Evolutionary conservation across 305 asterid genomes (phyloP), one percentile per base, ranked within the genome.

Genomic region (Ajuga reptans): DNA sequence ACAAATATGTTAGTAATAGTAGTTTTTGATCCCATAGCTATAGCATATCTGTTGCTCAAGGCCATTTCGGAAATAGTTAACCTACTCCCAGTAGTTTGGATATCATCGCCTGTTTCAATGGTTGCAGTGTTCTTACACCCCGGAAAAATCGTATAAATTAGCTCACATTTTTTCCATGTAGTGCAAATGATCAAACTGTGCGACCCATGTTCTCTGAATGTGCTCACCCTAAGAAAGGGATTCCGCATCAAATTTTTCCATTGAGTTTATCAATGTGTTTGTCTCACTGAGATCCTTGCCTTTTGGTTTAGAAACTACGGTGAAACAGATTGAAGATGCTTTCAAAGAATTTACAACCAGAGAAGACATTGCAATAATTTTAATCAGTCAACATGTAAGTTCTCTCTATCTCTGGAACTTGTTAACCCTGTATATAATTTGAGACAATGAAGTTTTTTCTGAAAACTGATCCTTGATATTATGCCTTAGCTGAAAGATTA

Each of bases 381-480:
- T 93, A 33, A 88, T 93, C 81, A 93, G 98, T 77, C 97, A 92
- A 89, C 88, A 75, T 62, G 97, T 90, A 82, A 87, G 95, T 72
- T 76, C 43, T 21, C 61, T 66, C 36, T 6, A 46, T 51, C 39
- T 62, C 43, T 56, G 27, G 36, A 50, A 15, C 42, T 61, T 52
- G 27, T 49, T 27, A 39, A 31, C 66, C 67, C 27, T 45, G 14
- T 33, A 9, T 52, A 21, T 24, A 6, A 66, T 50, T 9, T 11
- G 37, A 9, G 34, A 57, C 9, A 56, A 33, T 37, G 47, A 10
- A 9, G 47, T 39, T 6, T 39, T 6, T 12, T 34, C 9, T 6
- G 7, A 11, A 49, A 47, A 15, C 14, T 18, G 4, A 46, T 65
- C 27, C 14, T 45, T 12, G 14, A 16, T 11, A 43, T 18, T 46